Base-by-base conservation (phyloP, 78 protist genomes). In the Dictyostelium firmibasis region DNA sequence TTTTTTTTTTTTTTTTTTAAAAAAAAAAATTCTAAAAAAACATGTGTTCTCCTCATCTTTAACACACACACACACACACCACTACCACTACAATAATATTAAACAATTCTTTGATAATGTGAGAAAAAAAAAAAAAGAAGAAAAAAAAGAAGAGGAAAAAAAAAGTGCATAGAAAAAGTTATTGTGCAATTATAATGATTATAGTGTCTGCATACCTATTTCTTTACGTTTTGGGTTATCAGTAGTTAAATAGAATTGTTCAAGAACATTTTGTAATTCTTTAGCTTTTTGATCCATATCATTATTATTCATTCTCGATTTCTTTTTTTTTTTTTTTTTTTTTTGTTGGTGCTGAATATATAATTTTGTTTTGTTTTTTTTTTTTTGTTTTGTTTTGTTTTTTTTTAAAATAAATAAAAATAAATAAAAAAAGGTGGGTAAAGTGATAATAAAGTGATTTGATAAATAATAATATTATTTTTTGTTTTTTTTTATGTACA, bases 271-370 rank as follows among this genome's bases (percentile, higher is more conserved):
- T 53, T 86, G 83, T 20, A 86, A 36, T 38, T 86, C 85, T 35
- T 53, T 75, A 5, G 92, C 79, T 57, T 77, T 72, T 8, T 53
- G 31, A 14, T 86, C 92, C 92, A 86, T 86, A 44, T 69, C 36
- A 38, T 36, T 69, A 36, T 69, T 84, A 36, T 84, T 84, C 79
- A 69, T 62, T 31, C 62, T 50, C 62, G 62, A 50, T 50, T 50
- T 16, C n/a, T 50, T 50, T 50, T 50, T 50, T 50, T 50, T 50
- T 50, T 14, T 50, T 50, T 50, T 47, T 0, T 47, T 47, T 47
- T 47, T 2, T 47, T 47, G 13, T 7, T 44, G 3, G 0, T 7
- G 4, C 10, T 44, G 10, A 10, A 8, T 10, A 8, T 44, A 44
- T 44, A 10, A 13, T 2, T 44, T 7, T 47, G 8, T 47, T 47